phyloP scores from a whole-genome alignment of 2,329 filamentous ascomycete genomes.

The Ceratocystis cacaofunesta region DNA sequence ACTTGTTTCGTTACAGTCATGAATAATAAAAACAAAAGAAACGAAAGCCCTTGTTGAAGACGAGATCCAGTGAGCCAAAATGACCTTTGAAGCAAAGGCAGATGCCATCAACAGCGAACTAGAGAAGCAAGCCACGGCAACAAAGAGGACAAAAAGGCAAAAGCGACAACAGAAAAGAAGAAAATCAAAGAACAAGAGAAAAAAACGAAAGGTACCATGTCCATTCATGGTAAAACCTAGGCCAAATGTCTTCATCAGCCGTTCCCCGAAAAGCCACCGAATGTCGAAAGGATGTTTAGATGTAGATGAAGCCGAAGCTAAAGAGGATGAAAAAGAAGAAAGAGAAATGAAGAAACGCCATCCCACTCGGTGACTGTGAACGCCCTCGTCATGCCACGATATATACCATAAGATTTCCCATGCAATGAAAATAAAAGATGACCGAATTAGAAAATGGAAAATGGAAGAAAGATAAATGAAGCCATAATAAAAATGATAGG shows the following conservation, averaged over 20 bases:
- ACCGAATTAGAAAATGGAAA: background rate
- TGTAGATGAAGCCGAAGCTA: background rate
- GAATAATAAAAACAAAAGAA: background rate
- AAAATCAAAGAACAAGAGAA: background rate
- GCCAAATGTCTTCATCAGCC: constrained; percentile 13
- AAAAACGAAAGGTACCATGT: constrained; percentile 13
- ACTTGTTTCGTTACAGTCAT: constrained; percentile 6
- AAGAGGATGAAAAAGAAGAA: background rate
- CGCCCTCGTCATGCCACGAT: constrained; percentile 10
- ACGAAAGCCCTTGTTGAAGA: background rate
- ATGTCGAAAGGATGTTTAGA: constrained; percentile 6
- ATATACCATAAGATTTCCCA: constrained; percentile 8
- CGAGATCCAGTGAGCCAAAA: background rate
- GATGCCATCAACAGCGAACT: background rate
- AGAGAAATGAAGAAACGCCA: constrained; percentile 2
- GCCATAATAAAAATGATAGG: too few relatives aligned
- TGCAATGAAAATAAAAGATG: constrained; percentile 2
- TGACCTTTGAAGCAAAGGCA: background rate
- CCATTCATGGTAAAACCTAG: constrained; percentile 14
- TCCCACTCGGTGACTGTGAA: constrained; percentile 7
- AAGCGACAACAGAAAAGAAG: background rate
- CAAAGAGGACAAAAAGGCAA: background rate
- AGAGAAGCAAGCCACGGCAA: background rate
- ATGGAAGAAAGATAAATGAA: background rate
- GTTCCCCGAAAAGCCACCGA: constrained; percentile 1